phyloP scores from a whole-genome alignment of 495 filamentous ascomycete species.

The Neurospora tetrasperma region DNA sequence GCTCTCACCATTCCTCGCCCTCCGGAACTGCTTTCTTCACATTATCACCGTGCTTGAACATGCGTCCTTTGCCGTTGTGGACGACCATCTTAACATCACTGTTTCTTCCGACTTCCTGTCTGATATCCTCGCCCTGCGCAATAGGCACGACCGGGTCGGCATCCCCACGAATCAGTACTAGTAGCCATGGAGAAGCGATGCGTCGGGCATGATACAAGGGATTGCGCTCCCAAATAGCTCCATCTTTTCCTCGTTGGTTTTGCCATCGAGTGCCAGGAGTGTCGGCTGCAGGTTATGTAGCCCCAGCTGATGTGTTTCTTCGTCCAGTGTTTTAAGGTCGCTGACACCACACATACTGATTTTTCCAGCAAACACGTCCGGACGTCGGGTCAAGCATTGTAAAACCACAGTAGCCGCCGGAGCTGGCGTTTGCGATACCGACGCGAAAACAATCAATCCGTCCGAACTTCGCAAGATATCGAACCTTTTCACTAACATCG shows the following conservation, averaged over 20 bases:
- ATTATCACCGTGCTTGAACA: slow-evolving; percentile 21
- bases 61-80: slow-evolving; percentile 40
- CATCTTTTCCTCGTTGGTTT: too few species aligned
- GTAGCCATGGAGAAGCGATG: too few species aligned
- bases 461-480: slow-evolving; percentile 25
- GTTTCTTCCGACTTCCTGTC: slow-evolving; percentile 23
- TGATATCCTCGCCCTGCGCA: slow-evolving; percentile 35
- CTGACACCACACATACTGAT: slow-evolving; percentile 36
- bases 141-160: too few species aligned
- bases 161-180: too few species aligned
- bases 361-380: slow-evolving; percentile 29
- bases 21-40: slow-evolving; percentile 17
- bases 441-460: slow-evolving; percentile 28
- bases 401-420: slow-evolving; percentile 41
- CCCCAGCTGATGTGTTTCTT: too few species aligned
- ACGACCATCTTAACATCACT: slow-evolving; percentile 35
- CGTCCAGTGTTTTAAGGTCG: too few species aligned
- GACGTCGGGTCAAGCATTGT: slow-evolving; percentile 25
- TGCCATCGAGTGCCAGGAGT: too few species aligned
- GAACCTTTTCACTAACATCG: slow-evolving; percentile 30
- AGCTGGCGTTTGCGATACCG: slow-evolving; percentile 37
- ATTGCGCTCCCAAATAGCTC: too few species aligned
- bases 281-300: too few species aligned
- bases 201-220: too few species aligned
- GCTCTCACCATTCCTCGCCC: too few species aligned